A percentile compares a stretch with the other conserved stretches of the same genome.
Conservation (phyloP, 164 flowering plant genomes). For the Litsea cubeba region DNA sequence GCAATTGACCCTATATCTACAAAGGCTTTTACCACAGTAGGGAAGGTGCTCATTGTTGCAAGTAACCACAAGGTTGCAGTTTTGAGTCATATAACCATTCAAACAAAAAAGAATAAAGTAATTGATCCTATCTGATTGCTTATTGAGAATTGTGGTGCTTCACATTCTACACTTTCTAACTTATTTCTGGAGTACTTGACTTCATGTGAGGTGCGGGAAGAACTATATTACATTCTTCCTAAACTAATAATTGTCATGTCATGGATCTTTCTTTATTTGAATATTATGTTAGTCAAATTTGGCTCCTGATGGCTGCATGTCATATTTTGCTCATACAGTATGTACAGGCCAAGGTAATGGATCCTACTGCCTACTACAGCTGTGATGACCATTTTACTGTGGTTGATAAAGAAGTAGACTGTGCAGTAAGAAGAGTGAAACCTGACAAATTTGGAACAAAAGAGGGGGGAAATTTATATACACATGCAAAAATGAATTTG, state of each 20-base stretch:
- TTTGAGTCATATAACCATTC: too few relatives aligned
- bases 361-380: slow-evolving; percentile 44
- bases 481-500: neutral
- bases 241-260: neutral
- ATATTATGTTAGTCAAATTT: neutral
- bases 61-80: too few relatives aligned
- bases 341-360: slow-evolving; percentile 30
- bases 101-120: too few relatives aligned
- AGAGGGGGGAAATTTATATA: neutral
- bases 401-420: slow-evolving; percentile 30
- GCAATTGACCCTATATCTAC: too few relatives aligned
- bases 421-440: slow-evolving; percentile 21
- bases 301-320: neutral
- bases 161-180: neutral
- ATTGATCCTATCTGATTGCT: neutral
- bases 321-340: neutral
- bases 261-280: neutral
- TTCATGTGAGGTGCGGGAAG: neutral
- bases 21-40: too few relatives aligned
- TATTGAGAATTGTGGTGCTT: neutral
- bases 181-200: too few relatives aligned
- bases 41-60: too few relatives aligned
- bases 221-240: too few relatives aligned
- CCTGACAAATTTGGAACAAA: neutral
- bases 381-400: slow-evolving; percentile 52